Evolutionary conservation across 192 early-diverging fungal genomes (phyloP).

Genomic region (Coemansia sp.): DNA sequence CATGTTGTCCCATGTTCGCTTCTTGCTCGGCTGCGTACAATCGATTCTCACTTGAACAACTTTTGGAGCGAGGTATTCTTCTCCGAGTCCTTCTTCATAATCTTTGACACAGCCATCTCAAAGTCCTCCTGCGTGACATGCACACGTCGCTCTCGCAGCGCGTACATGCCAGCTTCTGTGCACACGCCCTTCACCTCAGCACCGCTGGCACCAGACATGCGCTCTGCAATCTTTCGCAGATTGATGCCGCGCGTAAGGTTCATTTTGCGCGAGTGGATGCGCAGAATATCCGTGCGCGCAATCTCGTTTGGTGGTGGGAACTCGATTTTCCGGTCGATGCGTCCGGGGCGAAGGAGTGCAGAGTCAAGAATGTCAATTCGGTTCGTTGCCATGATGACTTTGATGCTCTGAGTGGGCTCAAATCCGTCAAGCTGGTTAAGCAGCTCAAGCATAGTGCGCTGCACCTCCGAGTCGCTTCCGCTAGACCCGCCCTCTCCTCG

Average conservation of each 20-base stretch:
- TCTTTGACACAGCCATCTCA: conserved; percentile 99
- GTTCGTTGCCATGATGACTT: conserved; percentile 92
- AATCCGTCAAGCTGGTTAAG: conserved; percentile 90
- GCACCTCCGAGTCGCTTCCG: conserved; percentile 86
- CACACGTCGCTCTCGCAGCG: conserved; percentile 90
- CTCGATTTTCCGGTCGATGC: conserved; percentile 91
- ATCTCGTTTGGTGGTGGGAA: conserved; percentile 86
- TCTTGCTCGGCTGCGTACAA: background rate
- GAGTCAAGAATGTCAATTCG: conserved; percentile 90
- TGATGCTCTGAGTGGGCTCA: conserved; percentile 89
- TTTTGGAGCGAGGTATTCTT: conserved; percentile 96
- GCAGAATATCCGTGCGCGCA: conserved; percentile 84
- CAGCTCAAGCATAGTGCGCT: conserved; percentile 88
- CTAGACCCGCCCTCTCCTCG: conserved; percentile 75
- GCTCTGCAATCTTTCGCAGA: conserved; percentile 85
- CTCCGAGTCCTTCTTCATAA: conserved; percentile 98
- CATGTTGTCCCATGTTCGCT: too few relatives aligned
- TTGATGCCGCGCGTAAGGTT: conserved; percentile 90
- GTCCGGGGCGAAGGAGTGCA: conserved; percentile 82
- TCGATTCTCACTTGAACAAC: conserved; percentile 85
- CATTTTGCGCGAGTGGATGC: conserved; percentile 91
- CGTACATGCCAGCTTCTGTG: conserved; percentile 90
- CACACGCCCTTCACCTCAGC: conserved; percentile 89
- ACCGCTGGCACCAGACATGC: conserved; percentile 82
- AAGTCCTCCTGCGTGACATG: conserved; percentile 99